A percentile compares a stretch with the other conserved stretches of the same genome.
Evolutionary conservation across 1,139 yeast genomes (phyloP).

Genomic region (Candida dubliniensis): DNA sequence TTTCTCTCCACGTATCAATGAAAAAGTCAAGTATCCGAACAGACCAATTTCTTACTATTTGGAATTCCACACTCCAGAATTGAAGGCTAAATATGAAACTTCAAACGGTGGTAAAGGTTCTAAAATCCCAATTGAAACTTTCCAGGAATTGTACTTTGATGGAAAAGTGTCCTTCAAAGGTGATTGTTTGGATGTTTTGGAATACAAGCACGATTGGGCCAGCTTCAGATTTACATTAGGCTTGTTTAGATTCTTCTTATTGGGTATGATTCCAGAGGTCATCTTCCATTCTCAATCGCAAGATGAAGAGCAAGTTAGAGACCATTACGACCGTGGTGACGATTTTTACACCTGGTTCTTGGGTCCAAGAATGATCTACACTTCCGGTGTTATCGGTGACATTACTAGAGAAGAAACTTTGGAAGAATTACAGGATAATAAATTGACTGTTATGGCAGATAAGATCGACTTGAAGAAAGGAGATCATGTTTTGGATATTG

Average conservation of each 20-base stretch:
- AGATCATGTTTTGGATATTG: constrained; percentile 77
- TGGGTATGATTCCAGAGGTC: constrained; percentile 92
- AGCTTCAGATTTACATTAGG: constrained; percentile 75
- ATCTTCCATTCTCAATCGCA: constrained; percentile 89
- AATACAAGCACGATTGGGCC: constrained; percentile 91
- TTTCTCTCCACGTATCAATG: constrained; percentile 79
- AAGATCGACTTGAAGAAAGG: constrained; percentile 74
- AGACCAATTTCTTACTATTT: constrained; percentile 77
- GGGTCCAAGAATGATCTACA: constrained; percentile 93
- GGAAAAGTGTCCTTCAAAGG: constrained; percentile 87
- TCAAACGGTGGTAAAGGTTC: constrained; percentile 56
- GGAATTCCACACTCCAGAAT: constrained; percentile 76
- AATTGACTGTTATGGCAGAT: constrained; percentile 83
- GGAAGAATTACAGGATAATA: constrained; percentile 89
- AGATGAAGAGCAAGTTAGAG: constrained; percentile 96
- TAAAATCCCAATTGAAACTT: constrained; percentile 91
- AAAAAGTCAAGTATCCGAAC: constrained; percentile 74
- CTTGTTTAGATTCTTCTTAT: constrained; percentile 75
- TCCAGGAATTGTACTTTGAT: constrained; percentile 84
- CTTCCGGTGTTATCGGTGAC: constrained; percentile 82
- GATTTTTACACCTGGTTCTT: constrained; percentile 93
- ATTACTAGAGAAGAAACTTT: constrained; percentile 70
- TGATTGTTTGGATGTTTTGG: constrained; percentile 80
- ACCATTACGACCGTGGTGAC: constrained; percentile 95
- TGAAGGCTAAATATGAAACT: constrained; percentile 64